These are phyloP conservation scores for Ampelomyces quisqualis DNA, from an alignment of 2,329 filamentous ascomycete genomes.

Conservation along the genomic window DNA sequence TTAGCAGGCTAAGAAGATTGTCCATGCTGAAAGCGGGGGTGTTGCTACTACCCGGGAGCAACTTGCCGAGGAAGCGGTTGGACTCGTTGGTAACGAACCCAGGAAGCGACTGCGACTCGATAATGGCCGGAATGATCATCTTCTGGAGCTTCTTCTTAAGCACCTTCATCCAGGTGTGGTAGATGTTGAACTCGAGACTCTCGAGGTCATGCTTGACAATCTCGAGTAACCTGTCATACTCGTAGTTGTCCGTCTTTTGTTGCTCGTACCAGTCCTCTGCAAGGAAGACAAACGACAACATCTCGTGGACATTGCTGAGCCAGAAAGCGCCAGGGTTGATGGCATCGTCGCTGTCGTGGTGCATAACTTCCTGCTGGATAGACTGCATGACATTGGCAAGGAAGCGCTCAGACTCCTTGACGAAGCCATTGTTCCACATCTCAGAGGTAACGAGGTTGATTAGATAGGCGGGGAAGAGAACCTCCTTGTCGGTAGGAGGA, in stretches of 20 bases:
- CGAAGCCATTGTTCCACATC: constrained; percentile 99
- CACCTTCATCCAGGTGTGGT: constrained; percentile 99
- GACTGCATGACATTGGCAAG: constrained; percentile 99
- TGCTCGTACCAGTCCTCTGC: constrained; percentile 99
- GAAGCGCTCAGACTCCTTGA: constrained; percentile 98
- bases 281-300: constrained; percentile 98
- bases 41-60: constrained; percentile 86
- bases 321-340: constrained; percentile 98
- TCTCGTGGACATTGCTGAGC: constrained; percentile 98
- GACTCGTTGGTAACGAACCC: constrained; percentile 99
- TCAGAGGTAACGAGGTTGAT: constrained; percentile 99
- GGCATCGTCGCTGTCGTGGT: constrained; percentile 94
- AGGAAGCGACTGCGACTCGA: constrained; percentile 95
- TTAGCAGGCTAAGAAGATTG: constrained; percentile 90
- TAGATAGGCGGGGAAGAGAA: constrained; percentile 96
- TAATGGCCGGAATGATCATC: constrained; percentile 99
- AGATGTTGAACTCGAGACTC: constrained; percentile 99
- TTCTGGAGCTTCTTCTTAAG: constrained; percentile 99
- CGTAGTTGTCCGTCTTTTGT: constrained; percentile 98
- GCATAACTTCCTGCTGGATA: constrained; percentile 99
- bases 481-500: constrained; percentile 95
- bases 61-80: constrained; percentile 96
- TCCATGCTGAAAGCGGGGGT: constrained; percentile 99
- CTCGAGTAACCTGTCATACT: constrained; percentile 94
- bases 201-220: constrained; percentile 99